phyloP scores from a whole-genome alignment of 2,329 filamentous ascomycete genomes.

The Claviceps spartinae region DNA sequence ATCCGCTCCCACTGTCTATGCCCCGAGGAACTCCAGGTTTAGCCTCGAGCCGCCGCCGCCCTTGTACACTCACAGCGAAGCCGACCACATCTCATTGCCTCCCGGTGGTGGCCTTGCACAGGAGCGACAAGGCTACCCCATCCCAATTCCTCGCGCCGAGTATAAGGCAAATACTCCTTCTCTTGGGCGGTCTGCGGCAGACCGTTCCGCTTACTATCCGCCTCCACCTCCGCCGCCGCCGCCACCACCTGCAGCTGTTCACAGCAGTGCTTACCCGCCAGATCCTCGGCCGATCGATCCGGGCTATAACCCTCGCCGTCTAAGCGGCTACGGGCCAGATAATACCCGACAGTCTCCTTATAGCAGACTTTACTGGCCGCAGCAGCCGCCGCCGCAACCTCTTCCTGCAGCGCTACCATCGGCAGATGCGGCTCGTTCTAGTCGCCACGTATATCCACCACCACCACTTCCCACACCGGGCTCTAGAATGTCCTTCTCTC shows the following conservation, averaged over 20 bases:
- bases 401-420: neutral
- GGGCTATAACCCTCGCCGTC: constrained; percentile 17
- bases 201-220: constrained; percentile 14
- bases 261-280: constrained; percentile 12
- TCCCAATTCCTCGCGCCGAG: neutral
- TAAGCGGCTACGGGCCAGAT: constrained; percentile 19
- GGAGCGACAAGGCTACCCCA: constrained; percentile 8
- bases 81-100: constrained; percentile 11
- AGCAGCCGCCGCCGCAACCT: neutral
- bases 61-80: constrained; percentile 10
- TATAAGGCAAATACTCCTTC: constrained; percentile 12
- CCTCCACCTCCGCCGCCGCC: constrained; percentile 10
- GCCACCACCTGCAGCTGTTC: constrained; percentile 6
- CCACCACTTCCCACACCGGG: constrained; percentile 12
- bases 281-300: constrained; percentile 20
- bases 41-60: constrained; percentile 14
- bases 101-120: constrained; percentile 12
- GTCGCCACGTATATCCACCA: constrained; percentile 15
- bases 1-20: constrained; percentile 10
- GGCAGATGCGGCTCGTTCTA: constrained; percentile 3
- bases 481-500: constrained; percentile 22
- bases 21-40: constrained; percentile 13
- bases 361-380: constrained; percentile 21
- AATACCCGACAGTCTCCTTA: constrained; percentile 10
- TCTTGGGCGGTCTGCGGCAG: constrained; percentile 6